Percentiles rank a stretch among this genome's conserved stretches.
phyloP scores from a whole-genome alignment of 768 basidiomycete genomes.

The Cubamyces sp. region DNA sequence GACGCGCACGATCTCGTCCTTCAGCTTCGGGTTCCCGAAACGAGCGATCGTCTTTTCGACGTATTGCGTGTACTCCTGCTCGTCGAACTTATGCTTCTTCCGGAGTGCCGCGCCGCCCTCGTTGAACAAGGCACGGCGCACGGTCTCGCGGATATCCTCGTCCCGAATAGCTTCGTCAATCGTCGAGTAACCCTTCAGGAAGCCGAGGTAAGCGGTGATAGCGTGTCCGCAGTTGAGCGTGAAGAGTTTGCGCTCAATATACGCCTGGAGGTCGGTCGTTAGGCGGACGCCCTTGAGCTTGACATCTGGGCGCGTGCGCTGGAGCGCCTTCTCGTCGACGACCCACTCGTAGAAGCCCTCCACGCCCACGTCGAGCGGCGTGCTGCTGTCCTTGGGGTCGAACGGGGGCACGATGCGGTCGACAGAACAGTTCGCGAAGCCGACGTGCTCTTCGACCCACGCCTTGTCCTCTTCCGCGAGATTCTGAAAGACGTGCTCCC shows the following conservation, averaged over 20 bases:
- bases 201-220: conserved; percentile 44
- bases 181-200: conserved; percentile 35
- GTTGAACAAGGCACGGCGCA: conserved; percentile 37
- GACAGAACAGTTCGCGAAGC: conserved; percentile 47
- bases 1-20: conserved; percentile 43
- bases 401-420: conserved; percentile 43
- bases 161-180: conserved; percentile 40
- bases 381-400: conserved; percentile 21
- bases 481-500: conserved; percentile 34
- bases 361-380: conserved; percentile 43
- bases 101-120: conserved; percentile 45
- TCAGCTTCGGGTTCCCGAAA: conserved; percentile 40
- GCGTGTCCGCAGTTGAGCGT: conserved; percentile 48
- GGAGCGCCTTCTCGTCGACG: conserved; percentile 38
- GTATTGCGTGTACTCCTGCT: conserved; percentile 34
- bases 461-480: conserved; percentile 36
- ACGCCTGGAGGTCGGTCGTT: conserved; percentile 38
- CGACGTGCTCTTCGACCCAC: conserved; percentile 37
- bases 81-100: conserved; percentile 34
- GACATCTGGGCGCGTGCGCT: conserved; percentile 31
- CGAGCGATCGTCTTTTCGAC: conserved; percentile 39
- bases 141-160: conserved; percentile 33
- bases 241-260: conserved; percentile 48
- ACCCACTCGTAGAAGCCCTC: conserved; percentile 48
- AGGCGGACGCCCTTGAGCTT: conserved; percentile 38